These are phyloP conservation scores for Flaveria robusta DNA, from an alignment of 129 eudicot genomes.

Conservation along the genomic window DNA sequence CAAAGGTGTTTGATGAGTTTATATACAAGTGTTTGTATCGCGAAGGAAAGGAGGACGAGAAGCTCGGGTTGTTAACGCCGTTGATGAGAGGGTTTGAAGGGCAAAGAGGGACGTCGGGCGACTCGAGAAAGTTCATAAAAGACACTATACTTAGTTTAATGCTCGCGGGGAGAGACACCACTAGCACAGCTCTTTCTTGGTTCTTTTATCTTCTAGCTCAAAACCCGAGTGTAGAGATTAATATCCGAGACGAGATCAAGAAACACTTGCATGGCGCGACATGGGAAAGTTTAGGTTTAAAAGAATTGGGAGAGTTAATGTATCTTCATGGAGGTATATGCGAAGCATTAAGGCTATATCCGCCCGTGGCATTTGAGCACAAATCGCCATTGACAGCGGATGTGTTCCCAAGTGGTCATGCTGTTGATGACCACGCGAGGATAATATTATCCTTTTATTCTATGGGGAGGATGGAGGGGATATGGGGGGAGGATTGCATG, in stretches of 20 bases:
- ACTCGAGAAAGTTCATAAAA: conserved; percentile 30
- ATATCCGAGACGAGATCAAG: conserved; percentile 52
- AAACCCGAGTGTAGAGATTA: conserved; percentile 41
- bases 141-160: conserved; percentile 48
- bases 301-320: conserved; percentile 35
- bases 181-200: conserved; percentile 59
- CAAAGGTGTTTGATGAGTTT: conserved; percentile 39
- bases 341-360: conserved; percentile 62
- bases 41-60: neutral
- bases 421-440: conserved; percentile 25
- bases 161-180: conserved; percentile 71
- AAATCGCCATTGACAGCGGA: conserved; percentile 46
- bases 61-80: conserved; percentile 23
- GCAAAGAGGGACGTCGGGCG: neutral
- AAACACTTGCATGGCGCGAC: neutral
- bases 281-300: conserved; percentile 26
- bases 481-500: conserved; percentile 67
- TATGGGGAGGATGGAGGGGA: conserved; percentile 54
- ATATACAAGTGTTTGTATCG: conserved; percentile 23
- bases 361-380: conserved; percentile 56
- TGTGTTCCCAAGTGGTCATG: conserved; percentile 58
- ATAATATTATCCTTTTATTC: conserved; percentile 47
- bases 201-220: conserved; percentile 50
- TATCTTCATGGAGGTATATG: conserved; percentile 74
- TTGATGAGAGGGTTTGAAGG: conserved; percentile 19